These are phyloP conservation scores for Chlamydomonas eustigma DNA, from an alignment of 139 green algal genomes.

Conservation along the genomic window DNA sequence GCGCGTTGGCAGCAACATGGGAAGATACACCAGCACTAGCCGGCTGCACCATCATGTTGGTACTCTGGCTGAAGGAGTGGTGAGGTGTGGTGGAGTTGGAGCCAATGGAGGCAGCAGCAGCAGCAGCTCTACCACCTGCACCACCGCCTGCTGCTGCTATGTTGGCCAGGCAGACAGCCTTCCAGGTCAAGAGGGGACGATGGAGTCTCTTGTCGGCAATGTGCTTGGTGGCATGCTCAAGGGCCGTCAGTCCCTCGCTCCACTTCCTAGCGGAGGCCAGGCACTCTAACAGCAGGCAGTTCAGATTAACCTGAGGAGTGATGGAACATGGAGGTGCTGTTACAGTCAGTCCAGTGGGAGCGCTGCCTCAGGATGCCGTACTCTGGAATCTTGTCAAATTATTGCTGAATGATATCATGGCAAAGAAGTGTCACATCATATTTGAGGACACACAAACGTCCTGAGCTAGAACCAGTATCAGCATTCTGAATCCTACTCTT, in stretches of 20 bases:
- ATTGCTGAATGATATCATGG: too few species aligned
- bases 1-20: not conserved
- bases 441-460: too few species aligned
- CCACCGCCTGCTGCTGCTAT: not conserved
- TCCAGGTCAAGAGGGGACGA: conserved; percentile 40
- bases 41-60: too few species aligned
- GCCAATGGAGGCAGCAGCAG: not conserved
- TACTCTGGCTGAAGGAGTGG: not conserved
- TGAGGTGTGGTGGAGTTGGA: not conserved
- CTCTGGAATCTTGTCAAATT: too few species aligned
- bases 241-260: conserved; percentile 24
- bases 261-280: conserved; percentile 36
- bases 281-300: conserved; percentile 44
- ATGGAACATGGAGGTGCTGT: not conserved
- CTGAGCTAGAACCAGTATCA: too few species aligned
- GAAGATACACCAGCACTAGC: too few species aligned
- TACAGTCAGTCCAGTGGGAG: too few species aligned
- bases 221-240: conserved; percentile 27
- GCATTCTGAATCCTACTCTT: too few species aligned
- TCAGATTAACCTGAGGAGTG: conserved; percentile 41
- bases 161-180: conserved; percentile 34
- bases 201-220: conserved; percentile 24
- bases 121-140: too few species aligned
- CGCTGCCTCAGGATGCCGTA: too few species aligned
- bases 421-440: too few species aligned